Evolutionary conservation across 306 rosid genomes (phyloP), one percentile per base, ranked within the genome.

Genomic region (Begonia masoniana): DNA sequence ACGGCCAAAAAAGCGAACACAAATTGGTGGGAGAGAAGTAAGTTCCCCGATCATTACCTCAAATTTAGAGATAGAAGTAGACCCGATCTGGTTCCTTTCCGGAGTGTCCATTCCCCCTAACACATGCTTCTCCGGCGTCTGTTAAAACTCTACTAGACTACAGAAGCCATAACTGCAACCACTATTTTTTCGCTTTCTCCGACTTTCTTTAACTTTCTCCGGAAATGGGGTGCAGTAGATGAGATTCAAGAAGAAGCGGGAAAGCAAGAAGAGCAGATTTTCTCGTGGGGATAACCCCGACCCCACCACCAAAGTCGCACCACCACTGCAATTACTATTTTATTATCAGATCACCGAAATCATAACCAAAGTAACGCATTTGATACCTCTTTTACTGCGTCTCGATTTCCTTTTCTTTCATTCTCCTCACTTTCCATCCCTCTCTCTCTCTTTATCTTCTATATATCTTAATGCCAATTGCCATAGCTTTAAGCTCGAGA

Each of bases 41-140:
- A 50, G 59, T 59, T 63, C 41, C 14, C 43, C 4, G 24, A 62
- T 9, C 19, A 47, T 52, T 50, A 84, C 35, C 93, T 88, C 87
- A 56, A 84, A 74, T 47, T 64, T 66, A 24, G 88, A 57, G 42
- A 51, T 47, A 23, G 97, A 50, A 54, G 95, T 47, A 58, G 88
- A 24, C 59, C 82, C 82, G 83, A 77, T 73, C 83, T 79, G 77
- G 70, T 66, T 82, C 73, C 82, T 84, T 79, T 86, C 88, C 17
- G 93, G 96, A 4, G 96, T 82, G 67, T 82, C 86, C 96, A 86
- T 86, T 51, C 52, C 71, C 66, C 43, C 47, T 31, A 31, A 4
- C 39, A 31, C 39, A 6, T n/a, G 39, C 39, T 31, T 31, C 39
- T 31, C 39, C 39, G 39, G 39, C 9, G 9, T 31, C 39, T 31